phyloP scores from a whole-genome alignment of 352 stramenopile genomes.

The Phytophthora constricta region DNA sequence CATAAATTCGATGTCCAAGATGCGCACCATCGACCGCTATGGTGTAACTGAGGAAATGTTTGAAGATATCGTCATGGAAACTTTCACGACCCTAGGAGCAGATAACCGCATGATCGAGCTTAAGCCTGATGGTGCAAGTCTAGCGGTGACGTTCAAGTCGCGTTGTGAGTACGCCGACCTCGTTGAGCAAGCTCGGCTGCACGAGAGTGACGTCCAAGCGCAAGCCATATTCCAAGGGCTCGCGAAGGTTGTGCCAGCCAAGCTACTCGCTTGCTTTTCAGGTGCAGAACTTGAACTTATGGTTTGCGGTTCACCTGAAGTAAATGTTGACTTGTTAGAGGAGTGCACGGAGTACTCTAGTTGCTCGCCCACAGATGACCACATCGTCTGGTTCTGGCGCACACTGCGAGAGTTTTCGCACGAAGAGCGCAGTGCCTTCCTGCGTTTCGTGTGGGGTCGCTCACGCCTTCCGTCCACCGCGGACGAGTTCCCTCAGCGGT shows the following conservation, averaged over 20 bases:
- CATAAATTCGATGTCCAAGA: slow-evolving; percentile 88
- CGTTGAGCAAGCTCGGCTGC: slow-evolving; percentile 79
- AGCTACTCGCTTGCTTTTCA: slow-evolving; percentile 82
- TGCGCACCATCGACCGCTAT: slow-evolving; percentile 79
- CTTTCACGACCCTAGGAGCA: slow-evolving; percentile 88
- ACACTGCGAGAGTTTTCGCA: slow-evolving; percentile 79
- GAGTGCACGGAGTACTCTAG: slow-evolving; percentile 89
- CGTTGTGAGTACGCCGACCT: slow-evolving; percentile 82
- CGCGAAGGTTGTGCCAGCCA: slow-evolving; percentile 75
- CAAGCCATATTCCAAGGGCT: slow-evolving; percentile 63
- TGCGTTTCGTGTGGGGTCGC: slow-evolving; percentile 93
- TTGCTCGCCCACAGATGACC: slow-evolving; percentile 67
- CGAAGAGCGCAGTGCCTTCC: slow-evolving; percentile 85
- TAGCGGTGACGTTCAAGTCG: slow-evolving; percentile 83
- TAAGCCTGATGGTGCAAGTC: slow-evolving; percentile 58
- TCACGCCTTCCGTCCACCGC: slow-evolving; percentile 84
- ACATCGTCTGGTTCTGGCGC: slow-evolving; percentile 91
- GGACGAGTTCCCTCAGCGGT: slow-evolving; percentile 89
- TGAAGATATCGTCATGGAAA: slow-evolving; percentile 91
- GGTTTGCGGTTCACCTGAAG: slow-evolving; percentile 83
- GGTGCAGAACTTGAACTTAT: slow-evolving; percentile 82
- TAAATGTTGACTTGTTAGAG: slow-evolving; percentile 85
- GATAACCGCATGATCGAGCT: slow-evolving; percentile 86
- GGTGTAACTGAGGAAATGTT: slow-evolving; percentile 90
- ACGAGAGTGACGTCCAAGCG: slow-evolving; percentile 75